phyloP scores from a whole-genome alignment of 2,329 filamentous ascomycete genomes.

The Colletotrichum graminicola region DNA sequence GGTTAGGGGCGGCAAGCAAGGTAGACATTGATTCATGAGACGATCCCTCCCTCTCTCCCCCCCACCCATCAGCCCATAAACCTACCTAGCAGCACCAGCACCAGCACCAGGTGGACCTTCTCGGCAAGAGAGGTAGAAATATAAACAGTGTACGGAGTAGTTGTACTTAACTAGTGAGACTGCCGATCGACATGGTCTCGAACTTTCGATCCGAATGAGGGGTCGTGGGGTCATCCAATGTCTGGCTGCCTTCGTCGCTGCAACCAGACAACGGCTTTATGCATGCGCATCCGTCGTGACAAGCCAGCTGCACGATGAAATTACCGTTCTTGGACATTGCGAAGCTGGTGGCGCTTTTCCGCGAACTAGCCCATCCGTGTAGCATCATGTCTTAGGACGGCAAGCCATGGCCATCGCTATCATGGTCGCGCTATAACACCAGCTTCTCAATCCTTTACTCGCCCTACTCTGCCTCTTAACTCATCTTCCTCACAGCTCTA shows the following conservation, averaged over 20 bases:
- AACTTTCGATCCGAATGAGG: too few relatives aligned
- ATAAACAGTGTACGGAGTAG: too few relatives aligned
- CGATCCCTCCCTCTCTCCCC: not conserved
- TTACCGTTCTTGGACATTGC: conserved; percentile 18
- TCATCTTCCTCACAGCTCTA: not conserved
- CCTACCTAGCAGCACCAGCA: too few relatives aligned
- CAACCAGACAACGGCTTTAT: conserved; percentile 1
- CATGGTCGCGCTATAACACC: not conserved
- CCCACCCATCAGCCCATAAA: too few relatives aligned
- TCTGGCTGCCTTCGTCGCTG: not conserved
- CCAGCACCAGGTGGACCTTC: not conserved
- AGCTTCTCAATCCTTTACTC: not conserved
- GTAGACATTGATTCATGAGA: not conserved
- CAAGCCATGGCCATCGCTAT: conserved; percentile 1
- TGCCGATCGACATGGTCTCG: not conserved
- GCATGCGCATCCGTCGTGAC: conserved; percentile 4
- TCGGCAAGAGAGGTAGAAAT: not conserved
- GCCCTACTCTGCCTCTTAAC: not conserved
- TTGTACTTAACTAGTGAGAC: not conserved
- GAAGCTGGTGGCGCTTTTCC: conserved; percentile 3
- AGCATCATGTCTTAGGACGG: conserved; percentile 20
- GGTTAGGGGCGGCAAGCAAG: conserved; percentile 4
- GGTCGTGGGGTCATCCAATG: not conserved
- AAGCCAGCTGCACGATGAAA: not conserved
- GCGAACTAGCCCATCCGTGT: conserved; percentile 7